Base-by-base conservation (phyloP, 352 stramenopile genomes). In the Elongisporangium undulatum region DNA sequence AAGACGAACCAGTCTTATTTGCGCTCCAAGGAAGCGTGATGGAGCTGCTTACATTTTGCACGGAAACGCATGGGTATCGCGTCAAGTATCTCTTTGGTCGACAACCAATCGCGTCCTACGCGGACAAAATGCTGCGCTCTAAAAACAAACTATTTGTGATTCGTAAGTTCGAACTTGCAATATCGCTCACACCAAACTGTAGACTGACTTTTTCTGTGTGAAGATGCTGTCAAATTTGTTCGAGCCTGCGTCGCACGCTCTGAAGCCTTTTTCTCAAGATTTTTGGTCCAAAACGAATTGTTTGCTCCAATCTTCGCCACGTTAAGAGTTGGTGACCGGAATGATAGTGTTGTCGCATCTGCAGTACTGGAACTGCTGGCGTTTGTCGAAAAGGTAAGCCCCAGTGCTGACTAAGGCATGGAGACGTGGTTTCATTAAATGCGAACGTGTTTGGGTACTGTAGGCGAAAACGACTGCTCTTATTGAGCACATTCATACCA, bases 1-100 rank as follows among this genome's bases (percentile, higher is more conserved):
- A 60, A 34, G 68, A 87, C 55, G 64, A 81, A 24, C 59, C 66
- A 13, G 70, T 67, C 6, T 71, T 95, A 51, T 95, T 93, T 67
- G 71, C 82, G 48, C 62, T 92, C 38, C 82, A 92, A 65, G 85
- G 90, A 56, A 88, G 82, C 60, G 89, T 92, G 59, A 85, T 92
- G 69, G 85, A 95, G 59, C 62, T 95, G 17, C 71, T 95, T 15
- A 91, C 85, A n/a, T 90, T 95, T 56, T 93, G 81, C 71, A 92
- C 85, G 0, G 77, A 92, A 63, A 82, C 79, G 21, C 85, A 95
- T 50, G 83, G 85, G 5, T 95, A 95, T 64, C 83, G 85, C 39
- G 76, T 95, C 53, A 95, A 95, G 63, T 95, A 95, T 72, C 65
- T 95, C 23, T 92, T 95, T 53, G 85, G 83, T 48, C 74, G 82